Conservation (phyloP, 768 basidiomycete species). For the Macrolepiota fuliginosa region DNA sequence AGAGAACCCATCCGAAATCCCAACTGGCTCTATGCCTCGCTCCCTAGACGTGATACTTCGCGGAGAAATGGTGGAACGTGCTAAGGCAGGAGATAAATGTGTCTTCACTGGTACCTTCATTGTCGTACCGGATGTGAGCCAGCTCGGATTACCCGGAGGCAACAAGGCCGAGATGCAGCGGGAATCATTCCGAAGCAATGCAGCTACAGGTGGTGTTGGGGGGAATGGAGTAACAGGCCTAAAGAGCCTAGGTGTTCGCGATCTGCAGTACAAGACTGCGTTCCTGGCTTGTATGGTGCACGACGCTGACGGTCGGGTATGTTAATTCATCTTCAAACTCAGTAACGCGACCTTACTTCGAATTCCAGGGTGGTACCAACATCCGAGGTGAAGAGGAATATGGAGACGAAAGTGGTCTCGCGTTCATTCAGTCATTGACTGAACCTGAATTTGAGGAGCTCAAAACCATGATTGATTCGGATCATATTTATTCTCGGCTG, state of each 20-base stretch:
- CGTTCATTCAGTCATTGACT: conserved; percentile 87
- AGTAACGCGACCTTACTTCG: not conserved
- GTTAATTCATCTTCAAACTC: conserved; percentile 24
- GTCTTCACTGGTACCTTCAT: conserved; percentile 98
- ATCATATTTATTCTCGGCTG: conserved; percentile 91
- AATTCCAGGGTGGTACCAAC: conserved; percentile 71
- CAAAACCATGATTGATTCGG: conserved; percentile 88
- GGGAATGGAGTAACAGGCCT: conserved; percentile 88
- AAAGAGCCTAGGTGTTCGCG: conserved; percentile 92
- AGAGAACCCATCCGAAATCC: conserved; percentile 98
- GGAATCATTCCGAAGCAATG: conserved; percentile 69
- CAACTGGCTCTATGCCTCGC: conserved; percentile 97
- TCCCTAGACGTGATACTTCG: conserved; percentile 95
- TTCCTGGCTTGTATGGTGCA: conserved; percentile 98
- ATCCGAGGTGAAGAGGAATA: conserved; percentile 87
- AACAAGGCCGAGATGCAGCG: conserved; percentile 89
- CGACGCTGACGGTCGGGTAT: conserved; percentile 82
- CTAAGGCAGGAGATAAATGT: conserved; percentile 98
- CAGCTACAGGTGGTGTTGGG: conserved; percentile 61
- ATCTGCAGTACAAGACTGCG: conserved; percentile 97
- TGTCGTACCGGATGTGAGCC: conserved; percentile 97
- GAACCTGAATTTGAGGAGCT: conserved; percentile 95
- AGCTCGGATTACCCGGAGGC: conserved; percentile 92
- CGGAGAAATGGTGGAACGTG: conserved; percentile 95
- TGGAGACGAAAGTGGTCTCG: conserved; percentile 73